A percentile compares a stretch with the other conserved stretches of the same genome.
phyloP scores from a whole-genome alignment of 495 filamentous ascomycete genomes.

The Penicillium coprophilum region DNA sequence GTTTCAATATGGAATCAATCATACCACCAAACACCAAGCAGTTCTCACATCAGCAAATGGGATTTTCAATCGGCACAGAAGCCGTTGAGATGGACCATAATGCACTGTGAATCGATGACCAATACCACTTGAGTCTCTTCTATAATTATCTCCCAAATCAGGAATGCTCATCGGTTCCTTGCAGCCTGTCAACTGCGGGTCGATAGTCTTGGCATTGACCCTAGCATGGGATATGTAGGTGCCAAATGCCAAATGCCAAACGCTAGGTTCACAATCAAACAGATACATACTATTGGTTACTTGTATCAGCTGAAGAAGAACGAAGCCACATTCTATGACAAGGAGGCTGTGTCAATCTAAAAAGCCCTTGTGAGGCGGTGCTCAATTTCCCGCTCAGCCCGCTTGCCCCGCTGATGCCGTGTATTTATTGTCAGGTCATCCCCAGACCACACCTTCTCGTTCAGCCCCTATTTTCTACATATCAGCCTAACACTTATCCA shows the following conservation, averaged over 20 bases:
- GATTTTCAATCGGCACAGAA: background rate
- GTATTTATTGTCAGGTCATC: constrained; percentile 8
- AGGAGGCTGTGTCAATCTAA: constrained; percentile 21
- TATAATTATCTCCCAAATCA: background rate
- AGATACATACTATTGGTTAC: background rate
- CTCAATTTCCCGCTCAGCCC: constrained; percentile 19
- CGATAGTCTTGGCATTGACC: background rate
- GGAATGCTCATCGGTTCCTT: constrained; percentile 4
- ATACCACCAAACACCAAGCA: background rate
- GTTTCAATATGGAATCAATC: background rate
- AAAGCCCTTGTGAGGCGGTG: constrained; percentile 19
- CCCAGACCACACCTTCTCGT: background rate
- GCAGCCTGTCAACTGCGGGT: background rate
- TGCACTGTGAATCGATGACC: no score
- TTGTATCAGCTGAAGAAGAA: background rate
- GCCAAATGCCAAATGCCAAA: background rate
- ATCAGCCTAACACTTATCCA: background rate
- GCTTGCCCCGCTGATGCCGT: constrained; percentile 12
- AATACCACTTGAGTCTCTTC: background rate
- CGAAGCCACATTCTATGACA: constrained; percentile 1
- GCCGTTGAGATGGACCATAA: background rate
- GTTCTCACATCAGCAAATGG: background rate
- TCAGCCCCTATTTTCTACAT: background rate
- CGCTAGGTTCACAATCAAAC: background rate
- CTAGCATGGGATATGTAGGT: background rate